phyloP scores from a whole-genome alignment of 495 filamentous ascomycete species.

The Hypoxylon intermedium region DNA sequence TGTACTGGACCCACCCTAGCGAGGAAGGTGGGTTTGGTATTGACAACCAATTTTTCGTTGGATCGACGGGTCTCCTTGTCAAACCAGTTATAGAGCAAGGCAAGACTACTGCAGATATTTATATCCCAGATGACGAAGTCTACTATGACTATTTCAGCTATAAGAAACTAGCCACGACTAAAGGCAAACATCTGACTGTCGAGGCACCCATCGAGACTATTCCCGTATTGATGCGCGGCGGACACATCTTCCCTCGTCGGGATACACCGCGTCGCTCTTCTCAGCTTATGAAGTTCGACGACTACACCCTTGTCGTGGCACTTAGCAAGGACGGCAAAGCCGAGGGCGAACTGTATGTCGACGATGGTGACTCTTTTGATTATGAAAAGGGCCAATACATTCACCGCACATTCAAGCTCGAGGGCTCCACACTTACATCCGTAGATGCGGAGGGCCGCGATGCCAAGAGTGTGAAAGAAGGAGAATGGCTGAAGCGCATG shows the following conservation, averaged over 20 bases:
- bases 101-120: constrained; percentile 75
- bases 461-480: constrained; percentile 66
- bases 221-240: constrained; percentile 88
- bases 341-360: constrained; percentile 83
- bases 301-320: constrained; percentile 86
- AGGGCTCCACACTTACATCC: constrained; percentile 61
- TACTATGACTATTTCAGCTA: constrained; percentile 97
- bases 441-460: constrained; percentile 60
- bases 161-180: constrained; percentile 69
- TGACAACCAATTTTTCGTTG: constrained; percentile 94
- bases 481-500: constrained; percentile 78
- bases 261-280: constrained; percentile 85
- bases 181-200: constrained; percentile 70
- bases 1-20: constrained; percentile 88
- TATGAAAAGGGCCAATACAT: constrained; percentile 85
- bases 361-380: constrained; percentile 93
- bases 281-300: constrained; percentile 90
- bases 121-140: constrained; percentile 81
- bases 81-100: constrained; percentile 86
- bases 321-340: constrained; percentile 75
- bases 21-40: constrained; percentile 85
- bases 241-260: constrained; percentile 88
- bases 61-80: constrained; percentile 80
- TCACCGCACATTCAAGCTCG: constrained; percentile 74
- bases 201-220: constrained; percentile 82